These are phyloP conservation scores for Wickerhamiella alocasiicola DNA, from an alignment of 805 yeast species.

Conservation along the genomic window DNA sequence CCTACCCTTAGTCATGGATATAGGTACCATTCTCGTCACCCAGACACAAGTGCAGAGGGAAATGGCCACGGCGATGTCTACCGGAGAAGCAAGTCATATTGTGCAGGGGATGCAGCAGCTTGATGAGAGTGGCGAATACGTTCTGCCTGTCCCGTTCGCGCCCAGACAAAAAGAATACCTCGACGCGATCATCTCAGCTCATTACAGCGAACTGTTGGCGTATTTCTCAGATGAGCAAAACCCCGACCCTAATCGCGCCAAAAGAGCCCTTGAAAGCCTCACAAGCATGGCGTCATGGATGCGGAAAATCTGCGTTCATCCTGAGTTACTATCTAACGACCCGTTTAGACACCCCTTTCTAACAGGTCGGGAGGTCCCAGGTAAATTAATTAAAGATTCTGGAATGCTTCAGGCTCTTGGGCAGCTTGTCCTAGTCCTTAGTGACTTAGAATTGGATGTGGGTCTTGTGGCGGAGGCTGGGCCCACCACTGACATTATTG, in stretches of 20 bases:
- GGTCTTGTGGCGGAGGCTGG: constrained; percentile 64
- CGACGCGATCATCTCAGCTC: constrained; percentile 83
- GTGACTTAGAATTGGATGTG: constrained; percentile 35
- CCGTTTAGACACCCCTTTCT: constrained; percentile 56
- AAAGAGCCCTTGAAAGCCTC: constrained; percentile 25
- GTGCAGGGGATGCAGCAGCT: neutral
- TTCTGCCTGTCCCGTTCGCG: constrained; percentile 20
- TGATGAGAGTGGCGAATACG: constrained; percentile 11
- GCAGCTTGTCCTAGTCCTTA: constrained; percentile 48
- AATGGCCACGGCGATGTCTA: no score
- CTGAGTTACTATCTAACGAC: constrained; percentile 68
- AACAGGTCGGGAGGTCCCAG: constrained; percentile 7
- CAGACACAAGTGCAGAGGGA: neutral
- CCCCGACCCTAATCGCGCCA: constrained; percentile 45
- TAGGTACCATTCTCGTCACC: constrained; percentile 1
- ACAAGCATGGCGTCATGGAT: constrained; percentile 64
- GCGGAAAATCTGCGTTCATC: constrained; percentile 75
- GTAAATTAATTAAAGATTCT: constrained; percentile 38
- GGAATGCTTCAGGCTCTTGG: constrained; percentile 62
- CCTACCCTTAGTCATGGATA: constrained; percentile 8
- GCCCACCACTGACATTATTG: constrained; percentile 60
- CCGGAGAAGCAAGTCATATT: no score
- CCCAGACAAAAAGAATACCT: constrained; percentile 67
- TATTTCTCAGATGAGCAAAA: constrained; percentile 54
- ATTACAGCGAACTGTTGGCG: constrained; percentile 79